Evolutionary conservation across 768 basidiomycete genomes (phyloP), one percentile per base, ranked within the genome.

Genomic region (Clathrus columnatus): DNA sequence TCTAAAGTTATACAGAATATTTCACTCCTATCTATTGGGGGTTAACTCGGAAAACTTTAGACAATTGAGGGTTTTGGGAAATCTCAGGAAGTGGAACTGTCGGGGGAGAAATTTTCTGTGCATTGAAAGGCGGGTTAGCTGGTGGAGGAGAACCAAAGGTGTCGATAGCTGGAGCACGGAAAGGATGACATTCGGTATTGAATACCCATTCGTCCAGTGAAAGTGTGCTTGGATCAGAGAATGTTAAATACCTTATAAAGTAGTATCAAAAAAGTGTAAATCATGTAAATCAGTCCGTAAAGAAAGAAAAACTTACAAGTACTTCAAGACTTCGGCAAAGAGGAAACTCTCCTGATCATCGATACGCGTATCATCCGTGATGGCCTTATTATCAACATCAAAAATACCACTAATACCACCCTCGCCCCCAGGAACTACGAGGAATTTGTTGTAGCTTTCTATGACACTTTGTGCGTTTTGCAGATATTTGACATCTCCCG

Each of bases 271-370:
- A n/a, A n/a, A n/a, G n/a, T n/a, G n/a, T n/a, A n/a, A n/a, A n/a
- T n/a, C n/a, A n/a, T n/a, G n/a, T n/a, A 41, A 21, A 26, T 4
- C 3, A 18, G 17, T 45, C 26, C n/a, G 29, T 11, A 50, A 36
- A 41, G 26, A 8, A n/a, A 14, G 30, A 16, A 29, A 1, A 7
- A 64, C 63, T 64, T 52, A 87, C 82, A 88, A 61, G 63, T 89
- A 87, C 65, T 88, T 87, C 63, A 88, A 68, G 44, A 84, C 83
- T 69, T 90, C 87, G 0, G 81, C 84, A 58, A 85, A 87, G 82
- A 74, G 76, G 66, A 80, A 90, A 60, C 83, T 85, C 67, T 82
- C 75, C 61, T 76, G 84, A 57, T 83, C 79, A 60, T 88, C 79
- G n/a, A 82, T 45, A 24, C 54, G 54, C 24, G 46, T 47, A 17